Evolutionary conservation across 2,329 filamentous ascomycete species (phyloP), one percentile per base, ranked within the genome.

Genomic region (Alternaria triticina): DNA sequence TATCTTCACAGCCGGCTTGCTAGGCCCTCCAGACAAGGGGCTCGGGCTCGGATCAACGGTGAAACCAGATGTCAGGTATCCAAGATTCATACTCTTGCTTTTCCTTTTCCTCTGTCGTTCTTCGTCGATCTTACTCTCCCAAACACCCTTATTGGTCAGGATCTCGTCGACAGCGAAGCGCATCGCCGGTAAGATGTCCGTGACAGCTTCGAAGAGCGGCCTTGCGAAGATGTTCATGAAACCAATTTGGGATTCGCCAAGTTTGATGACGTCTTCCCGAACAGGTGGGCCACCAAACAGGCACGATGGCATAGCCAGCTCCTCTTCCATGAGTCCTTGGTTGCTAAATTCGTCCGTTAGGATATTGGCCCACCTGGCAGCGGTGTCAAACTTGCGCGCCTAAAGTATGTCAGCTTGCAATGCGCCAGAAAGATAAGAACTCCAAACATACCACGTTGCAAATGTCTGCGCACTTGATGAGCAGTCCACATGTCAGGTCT

Each of bases 401-500:
- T 95, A 67, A n/a, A 47, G 13, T 11, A 22, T 70, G 74, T 63
- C 55, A 60, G 49, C 15, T 45, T 23, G n/a, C 7, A 9, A 15
- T 23, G 36, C 27, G 9, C 17, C 3, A 44, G 17, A 20, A 36
- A 28, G 17, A 20, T 13, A 40, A 8, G 30, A 22, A 6, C 49
- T 46, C n/a, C n/a, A 25, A 79, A 90, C 92, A 79, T 86, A 95
- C 92, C 79, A 98, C 96, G 78, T 99, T 99, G 82, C 95, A 97
- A 76, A 99, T 98, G 79, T 99, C 96, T 43, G 96, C 96, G 77
- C 96, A 98, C 80, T 99, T 99, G 82, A 99, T 97, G 62, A 99
- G 83, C 60, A 99, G 83, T 13, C 94, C 94, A 80, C 96, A 98
- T n/a, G 91, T 84, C 50, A 98, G 82, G 10, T 92, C 89, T 70